Evolutionary conservation across 1,284 basidiomycete genomes (phyloP), one percentile per base, ranked within the genome.

Genomic region (Porphyrellus sp.): DNA sequence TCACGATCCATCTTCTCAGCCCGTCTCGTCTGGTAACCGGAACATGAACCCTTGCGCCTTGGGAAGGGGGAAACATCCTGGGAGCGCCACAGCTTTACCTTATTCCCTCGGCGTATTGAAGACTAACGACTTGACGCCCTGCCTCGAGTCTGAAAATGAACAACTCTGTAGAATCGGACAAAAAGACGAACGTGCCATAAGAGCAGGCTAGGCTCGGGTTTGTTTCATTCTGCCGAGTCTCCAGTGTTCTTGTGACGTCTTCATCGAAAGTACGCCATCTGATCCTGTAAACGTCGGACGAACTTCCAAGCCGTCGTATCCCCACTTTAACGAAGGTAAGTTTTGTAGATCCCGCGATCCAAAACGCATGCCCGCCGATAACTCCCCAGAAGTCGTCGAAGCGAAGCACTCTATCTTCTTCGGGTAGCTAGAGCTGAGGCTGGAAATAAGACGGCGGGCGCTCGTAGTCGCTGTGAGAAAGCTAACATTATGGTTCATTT

Each of bases 341-440:
- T 1, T 81, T 71, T 94, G 91, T 20, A 96, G 75, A 70, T 91
- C 86, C 85, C 80, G 84, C 34, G 37, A 50, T 50, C 33, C 92
- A 57, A 93, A 78, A 41, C 85, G 79, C 58, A 87, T 79, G 52
- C 89, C 90, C 15, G 85, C 85, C 23, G 87, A 89, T 24, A 94
- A 93, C 78, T 74, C 97, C 97, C 53, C 85, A 90, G 59, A 96
- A 78, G 66, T 85, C 88, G 67, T 93, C 91, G 65, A 93, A 90
- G 45, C 91, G 80, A 43, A 92, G 57, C 6, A 91, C 87, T 21
- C 85, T 79, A 2, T 90, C 90, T 27, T 80, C 79, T 55, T 79
- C 75, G 16, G 72, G 70, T 56, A 78, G 70, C 46, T 79, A 73
- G 5, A 60, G 73, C 63, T 93, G 91, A 44, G 91, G 77, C 51